Evolutionary conservation across 202 grass and related monocot species (phyloP).

Genomic region (Dendrocalamus latiflorus): DNA sequence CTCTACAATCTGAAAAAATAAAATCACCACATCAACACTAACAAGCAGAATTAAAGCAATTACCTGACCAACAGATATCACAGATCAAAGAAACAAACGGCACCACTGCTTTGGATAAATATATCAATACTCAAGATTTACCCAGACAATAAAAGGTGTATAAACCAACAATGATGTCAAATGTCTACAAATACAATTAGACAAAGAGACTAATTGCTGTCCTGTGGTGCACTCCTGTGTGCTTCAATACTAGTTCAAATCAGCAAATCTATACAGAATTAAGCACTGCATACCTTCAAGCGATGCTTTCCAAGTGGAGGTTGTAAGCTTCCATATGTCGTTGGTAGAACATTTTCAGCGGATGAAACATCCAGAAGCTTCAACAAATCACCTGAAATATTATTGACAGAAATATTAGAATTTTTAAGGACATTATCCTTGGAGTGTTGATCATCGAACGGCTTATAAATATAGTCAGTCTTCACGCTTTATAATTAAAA

Average conservation of each 20-base stretch:
- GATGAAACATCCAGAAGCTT: slow-evolving; percentile 84
- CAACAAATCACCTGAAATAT: slow-evolving; percentile 71
- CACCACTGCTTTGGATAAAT: slow-evolving; percentile 11
- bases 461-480: background rate
- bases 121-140: slow-evolving; percentile 7
- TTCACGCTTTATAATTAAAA: background rate
- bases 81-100: slow-evolving; percentile 4
- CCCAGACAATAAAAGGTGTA: background rate
- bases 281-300: slow-evolving; percentile 60
- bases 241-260: slow-evolving; percentile 22
- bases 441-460: background rate
- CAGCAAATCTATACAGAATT: background rate
- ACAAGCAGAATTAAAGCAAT: slow-evolving; percentile 8
- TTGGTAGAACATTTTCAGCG: slow-evolving; percentile 51
- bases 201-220: background rate
- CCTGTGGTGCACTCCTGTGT: background rate
- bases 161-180: background rate
- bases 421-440: background rate
- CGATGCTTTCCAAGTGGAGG: slow-evolving; percentile 88
- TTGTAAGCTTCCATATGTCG: slow-evolving; percentile 75
- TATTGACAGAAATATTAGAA: background rate
- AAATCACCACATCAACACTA: slow-evolving; percentile 21
- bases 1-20: slow-evolving; percentile 80
- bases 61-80: background rate
- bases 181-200: background rate